Base-by-base conservation (phyloP, 768 basidiomycete genomes). In the Tylopilus cervinicoccineus region DNA sequence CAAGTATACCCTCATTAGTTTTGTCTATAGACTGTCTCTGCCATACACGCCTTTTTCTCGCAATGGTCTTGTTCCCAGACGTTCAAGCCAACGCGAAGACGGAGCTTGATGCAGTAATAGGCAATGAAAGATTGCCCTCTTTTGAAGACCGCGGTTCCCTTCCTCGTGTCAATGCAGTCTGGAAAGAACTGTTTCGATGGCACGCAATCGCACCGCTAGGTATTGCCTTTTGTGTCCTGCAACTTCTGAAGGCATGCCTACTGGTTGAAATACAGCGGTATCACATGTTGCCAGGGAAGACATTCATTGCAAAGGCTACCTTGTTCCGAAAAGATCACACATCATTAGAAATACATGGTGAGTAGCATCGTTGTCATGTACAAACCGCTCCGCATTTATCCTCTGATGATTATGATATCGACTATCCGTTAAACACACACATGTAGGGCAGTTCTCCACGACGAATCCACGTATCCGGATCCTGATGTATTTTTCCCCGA, bases 391-490 rank as follows among this genome's bases (percentile, higher is more conserved):
- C n/a, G n/a, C n/a, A n/a, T n/a, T n/a, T n/a, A n/a, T n/a, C n/a
- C n/a, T n/a, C n/a, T 36, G 34, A 31, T 6, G 29, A 31, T 31
- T 14, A 27, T 27, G 26, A n/a, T 27, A 27, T 9, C 5, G 34
- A 19, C 38, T 10, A 4, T 3, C 2, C n/a, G 0, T 19, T 27
- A 17, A 31, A 40, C 9, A 6, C 12, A 5, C 19, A 1, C n/a
- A 33, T n/a, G n/a, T 45, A 81, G 82, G 80, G 66, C 62, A n/a
- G 76, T 83, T 62, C 63, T 78, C 1, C 76, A 76, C 38, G 75
- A 84, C 58, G 71, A 72, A 2, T 60, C 69, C 6, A 62, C 39
- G 5, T 72, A 73, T 46, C 58, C 63, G 7, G 58, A 70, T 38
- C 71, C 72, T 2, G 32, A 36, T 1, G 48, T 36, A 2, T 72